Percentiles rank a stretch among this genome's conserved stretches.
phyloP scores from a whole-genome alignment of 2,329 filamentous ascomycete genomes.

The Ceratocystis ficicola region DNA sequence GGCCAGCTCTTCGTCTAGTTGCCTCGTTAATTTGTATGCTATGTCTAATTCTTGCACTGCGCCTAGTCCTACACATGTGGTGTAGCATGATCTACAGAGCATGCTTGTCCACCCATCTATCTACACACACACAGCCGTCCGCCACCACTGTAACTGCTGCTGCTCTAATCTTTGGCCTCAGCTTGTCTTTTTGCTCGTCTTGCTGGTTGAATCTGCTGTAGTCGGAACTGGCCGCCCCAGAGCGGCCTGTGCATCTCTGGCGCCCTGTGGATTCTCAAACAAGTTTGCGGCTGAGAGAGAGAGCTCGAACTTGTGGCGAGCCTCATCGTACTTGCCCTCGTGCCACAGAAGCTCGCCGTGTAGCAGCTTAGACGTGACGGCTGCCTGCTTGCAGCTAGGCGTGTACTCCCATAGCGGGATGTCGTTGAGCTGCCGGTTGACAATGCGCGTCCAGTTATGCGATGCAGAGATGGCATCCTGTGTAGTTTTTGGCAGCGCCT shows the following conservation, averaged over 20 bases:
- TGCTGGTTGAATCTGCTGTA: neutral
- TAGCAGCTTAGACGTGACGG: conserved; percentile 13
- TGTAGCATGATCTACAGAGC: neutral
- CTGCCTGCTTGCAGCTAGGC: conserved; percentile 18
- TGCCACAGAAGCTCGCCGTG: conserved; percentile 20
- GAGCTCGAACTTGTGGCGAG: conserved; percentile 14
- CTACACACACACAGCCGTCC: neutral
- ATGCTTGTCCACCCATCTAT: neutral
- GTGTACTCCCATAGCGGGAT: conserved; percentile 13
- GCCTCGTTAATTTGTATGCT: neutral
- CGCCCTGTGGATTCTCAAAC: conserved; percentile 13
- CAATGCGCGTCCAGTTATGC: conserved; percentile 18
- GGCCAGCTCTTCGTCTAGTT: neutral
- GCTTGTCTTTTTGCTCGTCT: conserved; percentile 1
- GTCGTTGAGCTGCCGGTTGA: conserved; percentile 13
- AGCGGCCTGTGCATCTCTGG: conserved; percentile 6
- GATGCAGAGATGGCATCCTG: conserved; percentile 16
- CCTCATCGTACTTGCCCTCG: conserved; percentile 19
- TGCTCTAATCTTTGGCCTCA: neutral
- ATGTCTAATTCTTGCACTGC: neutral
- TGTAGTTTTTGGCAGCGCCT: conserved; percentile 16
- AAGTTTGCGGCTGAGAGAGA: conserved; percentile 16
- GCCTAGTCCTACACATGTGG: conserved; percentile 1
- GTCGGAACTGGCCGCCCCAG: conserved; percentile 7
- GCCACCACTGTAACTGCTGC: neutral